Percentiles rank a stretch among this genome's conserved stretches.
These are phyloP conservation scores for Annulohypoxylon stygium DNA, from an alignment of 495 filamentous ascomycete species.

Conservation along the genomic window DNA sequence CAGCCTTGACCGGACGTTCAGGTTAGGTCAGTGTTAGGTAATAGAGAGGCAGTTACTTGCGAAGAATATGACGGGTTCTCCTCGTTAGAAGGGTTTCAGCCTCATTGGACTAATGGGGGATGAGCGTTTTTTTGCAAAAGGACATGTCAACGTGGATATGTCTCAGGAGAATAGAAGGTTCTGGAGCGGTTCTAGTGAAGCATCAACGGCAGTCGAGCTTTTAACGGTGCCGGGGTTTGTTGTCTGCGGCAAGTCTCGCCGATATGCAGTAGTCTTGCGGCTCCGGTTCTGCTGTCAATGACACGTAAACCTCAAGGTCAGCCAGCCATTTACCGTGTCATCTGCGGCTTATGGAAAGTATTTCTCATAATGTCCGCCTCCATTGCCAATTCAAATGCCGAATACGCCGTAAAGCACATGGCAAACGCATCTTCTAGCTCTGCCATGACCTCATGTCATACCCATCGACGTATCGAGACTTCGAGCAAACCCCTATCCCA, in stretches of 20 bases:
- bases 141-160: neutral
- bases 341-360: neutral
- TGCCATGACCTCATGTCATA: slow-evolving; percentile 1
- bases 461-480: neutral
- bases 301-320: neutral
- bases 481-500: neutral
- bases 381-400: neutral
- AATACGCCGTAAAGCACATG: slow-evolving; percentile 1
- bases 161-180: neutral
- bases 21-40: neutral
- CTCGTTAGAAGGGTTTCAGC: neutral
- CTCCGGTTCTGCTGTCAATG: neutral
- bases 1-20: slow-evolving; percentile 1
- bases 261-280: neutral
- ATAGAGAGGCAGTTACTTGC: neutral
- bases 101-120: neutral
- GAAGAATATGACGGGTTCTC: neutral
- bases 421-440: neutral
- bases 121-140: neutral
- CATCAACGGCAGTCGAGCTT: neutral
- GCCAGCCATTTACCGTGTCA: neutral
- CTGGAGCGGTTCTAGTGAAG: neutral
- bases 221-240: neutral
- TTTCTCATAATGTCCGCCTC: neutral
- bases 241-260: neutral